Evolutionary conservation across 192 early-diverging fungal genomes (phyloP).

Genomic region (Gaertneriomyces sp.): DNA sequence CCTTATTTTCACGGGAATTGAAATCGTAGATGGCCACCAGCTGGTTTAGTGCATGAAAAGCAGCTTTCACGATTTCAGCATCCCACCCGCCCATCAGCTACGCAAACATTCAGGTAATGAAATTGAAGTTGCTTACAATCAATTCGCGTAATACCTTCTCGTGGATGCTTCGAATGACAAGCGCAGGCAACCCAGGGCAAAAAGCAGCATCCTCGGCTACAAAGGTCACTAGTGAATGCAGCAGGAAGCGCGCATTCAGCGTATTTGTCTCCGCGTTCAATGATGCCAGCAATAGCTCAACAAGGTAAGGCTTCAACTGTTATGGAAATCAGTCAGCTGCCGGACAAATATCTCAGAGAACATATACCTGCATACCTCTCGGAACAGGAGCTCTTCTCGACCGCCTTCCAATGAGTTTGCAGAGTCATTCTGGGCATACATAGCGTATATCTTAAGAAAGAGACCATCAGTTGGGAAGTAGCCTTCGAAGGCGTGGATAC

Average conservation of each 20-base stretch:
- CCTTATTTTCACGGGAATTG: slow-evolving; percentile 65
- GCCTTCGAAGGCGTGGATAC: too few relatives aligned
- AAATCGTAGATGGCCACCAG: slow-evolving; percentile 49
- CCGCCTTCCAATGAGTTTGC: not conserved
- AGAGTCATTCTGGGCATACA: slow-evolving; percentile 8
- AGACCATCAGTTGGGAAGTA: not conserved
- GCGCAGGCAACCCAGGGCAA: slow-evolving; percentile 65
- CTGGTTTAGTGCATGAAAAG: slow-evolving; percentile 36
- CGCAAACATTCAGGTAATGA: too few relatives aligned
- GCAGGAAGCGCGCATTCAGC: slow-evolving; percentile 60
- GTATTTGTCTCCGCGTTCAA: slow-evolving; percentile 61
- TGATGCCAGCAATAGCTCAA: slow-evolving; percentile 65
- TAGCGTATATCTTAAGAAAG: slow-evolving; percentile 13
- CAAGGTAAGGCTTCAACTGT: slow-evolving; percentile 65
- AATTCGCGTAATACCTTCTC: slow-evolving; percentile 61
- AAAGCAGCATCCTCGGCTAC: slow-evolving; percentile 71
- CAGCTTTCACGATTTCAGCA: slow-evolving; percentile 27
- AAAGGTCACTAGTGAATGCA: slow-evolving; percentile 69
- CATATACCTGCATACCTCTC: slow-evolving; percentile 5
- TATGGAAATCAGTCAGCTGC: slow-evolving; percentile 1
- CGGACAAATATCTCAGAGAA: not conserved
- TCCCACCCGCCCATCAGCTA: slow-evolving; percentile 22
- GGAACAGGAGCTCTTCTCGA: not conserved
- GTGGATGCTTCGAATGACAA: slow-evolving; percentile 67
- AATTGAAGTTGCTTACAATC: not conserved